Base-by-base conservation (phyloP, 208 protist species). In the Perkinsela sp. region DNA sequence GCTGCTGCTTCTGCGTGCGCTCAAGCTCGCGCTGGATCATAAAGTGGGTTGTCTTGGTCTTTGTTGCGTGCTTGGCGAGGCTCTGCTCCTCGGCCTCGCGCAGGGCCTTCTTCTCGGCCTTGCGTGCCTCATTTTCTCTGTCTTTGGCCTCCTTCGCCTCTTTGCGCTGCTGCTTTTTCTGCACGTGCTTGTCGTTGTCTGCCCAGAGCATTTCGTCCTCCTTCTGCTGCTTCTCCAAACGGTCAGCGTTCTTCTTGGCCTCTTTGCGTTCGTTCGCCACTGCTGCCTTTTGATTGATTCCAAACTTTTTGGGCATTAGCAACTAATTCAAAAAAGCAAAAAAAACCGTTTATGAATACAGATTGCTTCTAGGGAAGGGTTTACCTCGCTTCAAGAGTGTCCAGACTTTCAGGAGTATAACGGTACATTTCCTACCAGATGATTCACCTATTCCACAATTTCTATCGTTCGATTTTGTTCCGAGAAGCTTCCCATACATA, bases 131-230 rank as follows among this genome's bases (percentile, higher is more conserved):
- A 6, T 6, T n/a, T 22, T 57, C 40, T 6, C 40, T 6, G 6
- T 57, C 13, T 22, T 57, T 57, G 13, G 40, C 40, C 22, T 57
- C 40, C 40, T 57, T 57, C 40, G 6, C 40, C 40, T 57, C 40
- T 22, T 57, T 57, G 40, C 40, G 40, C 40, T 57, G 40, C 40
- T 57, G 40, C 40, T 57, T 57, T 57, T 57, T 57, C 40, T n/a
- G 40, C 6, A 57, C 22, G 13, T 57, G 40, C 40, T 57, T 57
- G 40, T 57, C 40, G 40, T 57, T 57, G 6, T 57, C 40, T n/a
- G 40, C 40, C 40, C 40, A 57, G 13, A n/a, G 40, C 6, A 22
- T 22, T 6, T 57, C 40, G 6, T 57, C 40, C 40, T 57, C 13
- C 22, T 57, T 6, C 40, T 57, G 40, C 13, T n/a, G 6, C 6